Evolutionary conservation across 73 alveolate genomes (phyloP).

Genomic region (Paramecium sexaurelia): DNA sequence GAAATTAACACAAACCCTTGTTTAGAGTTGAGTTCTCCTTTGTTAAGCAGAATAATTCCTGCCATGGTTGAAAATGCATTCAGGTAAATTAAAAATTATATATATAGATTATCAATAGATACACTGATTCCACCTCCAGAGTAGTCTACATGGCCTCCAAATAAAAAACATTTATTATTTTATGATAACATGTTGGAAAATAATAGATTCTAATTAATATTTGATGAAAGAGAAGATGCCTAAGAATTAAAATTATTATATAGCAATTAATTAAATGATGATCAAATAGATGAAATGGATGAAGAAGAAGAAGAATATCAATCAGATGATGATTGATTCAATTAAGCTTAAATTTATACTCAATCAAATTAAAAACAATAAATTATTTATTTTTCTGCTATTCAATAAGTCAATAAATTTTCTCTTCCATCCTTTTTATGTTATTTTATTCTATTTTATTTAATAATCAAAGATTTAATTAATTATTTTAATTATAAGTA

Average conservation of each 20-base stretch:
- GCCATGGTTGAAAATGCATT: constrained; percentile 77
- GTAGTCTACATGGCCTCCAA: constrained; percentile 32
- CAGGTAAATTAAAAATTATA: background rate
- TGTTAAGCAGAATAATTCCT: constrained; percentile 74
- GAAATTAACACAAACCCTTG: constrained; percentile 82
- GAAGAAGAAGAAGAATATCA: constrained; percentile 69
- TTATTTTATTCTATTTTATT: no score
- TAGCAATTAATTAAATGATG: constrained; percentile 26
- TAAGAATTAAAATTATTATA: constrained; percentile 59
- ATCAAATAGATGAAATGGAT: constrained; percentile 55
- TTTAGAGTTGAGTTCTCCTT: constrained; percentile 75
- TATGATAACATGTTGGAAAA: constrained; percentile 70
- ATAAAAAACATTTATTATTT: constrained; percentile 61
- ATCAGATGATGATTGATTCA: constrained; percentile 59
- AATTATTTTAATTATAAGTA: no score
- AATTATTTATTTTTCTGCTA: no score
- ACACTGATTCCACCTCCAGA: constrained; percentile 74
- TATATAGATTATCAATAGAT: constrained; percentile 71
- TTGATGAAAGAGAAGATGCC: constrained; percentile 74
- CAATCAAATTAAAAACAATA: no score
- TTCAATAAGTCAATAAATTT: no score
- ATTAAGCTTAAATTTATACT: background rate
- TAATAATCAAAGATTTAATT: no score
- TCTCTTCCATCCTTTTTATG: no score
- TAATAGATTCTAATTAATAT: constrained; percentile 71